Conservation (phyloP, 2,329 filamentous ascomycete species). For the Diaporthe sp. region DNA sequence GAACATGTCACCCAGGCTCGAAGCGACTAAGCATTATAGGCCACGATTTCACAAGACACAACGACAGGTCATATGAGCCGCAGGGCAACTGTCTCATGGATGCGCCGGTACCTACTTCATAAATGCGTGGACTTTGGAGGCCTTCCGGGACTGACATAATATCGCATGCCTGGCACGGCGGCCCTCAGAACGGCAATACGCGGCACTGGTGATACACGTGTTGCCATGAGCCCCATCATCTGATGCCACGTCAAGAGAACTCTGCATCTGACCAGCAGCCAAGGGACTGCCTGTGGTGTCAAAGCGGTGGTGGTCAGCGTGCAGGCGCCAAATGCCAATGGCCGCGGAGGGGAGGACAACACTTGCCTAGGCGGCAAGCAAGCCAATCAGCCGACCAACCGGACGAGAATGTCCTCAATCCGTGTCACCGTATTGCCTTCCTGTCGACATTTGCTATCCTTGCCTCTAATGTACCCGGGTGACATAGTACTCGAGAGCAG, state of each 20-base stretch:
- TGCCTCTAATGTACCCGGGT: background rate
- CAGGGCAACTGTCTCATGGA: background rate
- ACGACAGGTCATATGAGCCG: background rate
- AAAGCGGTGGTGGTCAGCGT: slow-evolving; percentile 34
- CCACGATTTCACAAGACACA: background rate
- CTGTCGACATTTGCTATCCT: background rate
- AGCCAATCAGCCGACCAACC: slow-evolving; percentile 20
- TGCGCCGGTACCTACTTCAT: background rate
- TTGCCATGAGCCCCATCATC: slow-evolving; percentile 20
- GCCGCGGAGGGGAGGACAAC: background rate
- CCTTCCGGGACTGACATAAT: background rate
- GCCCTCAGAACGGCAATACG: slow-evolving; percentile 9
- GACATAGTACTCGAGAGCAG: slow-evolving; percentile 16
- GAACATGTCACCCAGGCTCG: background rate
- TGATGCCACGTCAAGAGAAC: slow-evolving; percentile 24
- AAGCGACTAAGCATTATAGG: background rate
- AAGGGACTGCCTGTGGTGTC: slow-evolving; percentile 18
- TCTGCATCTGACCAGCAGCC: slow-evolving; percentile 30
- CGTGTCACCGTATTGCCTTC: slow-evolving; percentile 16
- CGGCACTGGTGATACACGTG: slow-evolving; percentile 21
- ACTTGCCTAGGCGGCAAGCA: slow-evolving; percentile 19
- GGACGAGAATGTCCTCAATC: slow-evolving; percentile 9
- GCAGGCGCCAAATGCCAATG: slow-evolving; percentile 4
- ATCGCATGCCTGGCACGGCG: background rate
- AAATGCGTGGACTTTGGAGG: background rate